Conservation (phyloP, 2,329 filamentous ascomycete genomes). For the Penicillium sp. region DNA sequence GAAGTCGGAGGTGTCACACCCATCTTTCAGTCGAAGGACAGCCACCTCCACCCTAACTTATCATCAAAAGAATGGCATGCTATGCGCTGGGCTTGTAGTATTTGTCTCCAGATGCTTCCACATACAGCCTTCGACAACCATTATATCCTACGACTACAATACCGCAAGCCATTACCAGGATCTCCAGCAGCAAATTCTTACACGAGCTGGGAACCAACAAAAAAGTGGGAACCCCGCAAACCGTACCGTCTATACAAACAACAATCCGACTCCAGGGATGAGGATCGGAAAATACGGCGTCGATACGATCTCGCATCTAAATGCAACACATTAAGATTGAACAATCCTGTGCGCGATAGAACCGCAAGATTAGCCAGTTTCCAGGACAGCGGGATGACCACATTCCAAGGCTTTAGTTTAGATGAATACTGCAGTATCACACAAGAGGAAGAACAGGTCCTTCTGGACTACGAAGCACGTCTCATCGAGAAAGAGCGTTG, state of each 20-base stretch:
- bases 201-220: conserved; percentile 2
- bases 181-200: neutral
- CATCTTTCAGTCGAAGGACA: neutral
- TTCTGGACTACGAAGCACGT: conserved; percentile 1
- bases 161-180: conserved; percentile 10
- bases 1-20: conserved; percentile 1
- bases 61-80: conserved; percentile 3
- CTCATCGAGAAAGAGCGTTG: conserved; percentile 4
- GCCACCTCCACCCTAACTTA: neutral
- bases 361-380: neutral
- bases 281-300: neutral
- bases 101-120: conserved; percentile 10
- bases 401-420: neutral
- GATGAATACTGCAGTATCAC: neutral
- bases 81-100: conserved; percentile 9
- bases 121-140: conserved; percentile 7
- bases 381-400: neutral
- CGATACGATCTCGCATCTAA: conserved; percentile 4
- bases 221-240: neutral
- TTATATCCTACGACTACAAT: conserved; percentile 5
- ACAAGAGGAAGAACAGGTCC: neutral
- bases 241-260: neutral
- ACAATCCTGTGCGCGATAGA: neutral
- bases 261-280: neutral
- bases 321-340: neutral